Percentiles rank a stretch among this genome's conserved stretches.
Evolutionary conservation across 1,139 yeast species (phyloP).

Genomic region (Yarrowia galli): DNA sequence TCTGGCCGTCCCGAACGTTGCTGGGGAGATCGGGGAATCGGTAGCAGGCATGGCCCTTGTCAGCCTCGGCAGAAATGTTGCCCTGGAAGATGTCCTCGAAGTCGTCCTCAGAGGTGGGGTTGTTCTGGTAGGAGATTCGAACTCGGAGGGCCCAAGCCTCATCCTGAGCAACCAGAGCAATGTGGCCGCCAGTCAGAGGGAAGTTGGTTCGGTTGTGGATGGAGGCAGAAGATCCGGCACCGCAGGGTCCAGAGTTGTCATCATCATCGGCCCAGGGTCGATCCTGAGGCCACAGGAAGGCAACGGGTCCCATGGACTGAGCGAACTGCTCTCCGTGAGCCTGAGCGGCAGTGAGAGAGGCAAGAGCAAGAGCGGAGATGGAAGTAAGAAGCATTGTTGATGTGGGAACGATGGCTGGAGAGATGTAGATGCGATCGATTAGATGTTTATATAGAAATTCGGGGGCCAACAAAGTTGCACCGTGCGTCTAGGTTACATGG

Average conservation of each 20-base stretch:
- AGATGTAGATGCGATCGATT: constrained; percentile 15
- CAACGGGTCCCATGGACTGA: constrained; percentile 55
- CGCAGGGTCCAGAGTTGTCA: constrained; percentile 56
- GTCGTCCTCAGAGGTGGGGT: constrained; percentile 53
- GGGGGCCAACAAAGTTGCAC: not conserved
- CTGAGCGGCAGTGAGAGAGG: constrained; percentile 33
- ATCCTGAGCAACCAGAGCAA: constrained; percentile 55
- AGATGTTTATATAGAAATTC: constrained; percentile 15
- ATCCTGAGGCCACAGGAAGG: constrained; percentile 54
- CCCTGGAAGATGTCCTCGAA: constrained; percentile 53
- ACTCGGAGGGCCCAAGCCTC: constrained; percentile 52
- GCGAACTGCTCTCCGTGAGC: constrained; percentile 51
- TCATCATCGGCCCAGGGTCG: constrained; percentile 56
- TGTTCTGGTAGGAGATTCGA: constrained; percentile 51
- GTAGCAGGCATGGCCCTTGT: constrained; percentile 56
- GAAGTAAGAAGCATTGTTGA: constrained; percentile 25
- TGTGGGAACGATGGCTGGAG: not conserved
- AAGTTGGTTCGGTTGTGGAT: constrained; percentile 52
- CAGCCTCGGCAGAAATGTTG: constrained; percentile 52
- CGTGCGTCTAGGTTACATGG: not conserved
- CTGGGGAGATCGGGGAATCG: constrained; percentile 54
- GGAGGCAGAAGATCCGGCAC: constrained; percentile 49
- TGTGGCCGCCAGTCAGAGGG: constrained; percentile 56
- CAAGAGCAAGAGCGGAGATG: constrained; percentile 31
- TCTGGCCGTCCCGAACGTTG: constrained; percentile 50